Conservation (phyloP, 495 filamentous ascomycete species). For the Penicillium egyptiacum region DNA sequence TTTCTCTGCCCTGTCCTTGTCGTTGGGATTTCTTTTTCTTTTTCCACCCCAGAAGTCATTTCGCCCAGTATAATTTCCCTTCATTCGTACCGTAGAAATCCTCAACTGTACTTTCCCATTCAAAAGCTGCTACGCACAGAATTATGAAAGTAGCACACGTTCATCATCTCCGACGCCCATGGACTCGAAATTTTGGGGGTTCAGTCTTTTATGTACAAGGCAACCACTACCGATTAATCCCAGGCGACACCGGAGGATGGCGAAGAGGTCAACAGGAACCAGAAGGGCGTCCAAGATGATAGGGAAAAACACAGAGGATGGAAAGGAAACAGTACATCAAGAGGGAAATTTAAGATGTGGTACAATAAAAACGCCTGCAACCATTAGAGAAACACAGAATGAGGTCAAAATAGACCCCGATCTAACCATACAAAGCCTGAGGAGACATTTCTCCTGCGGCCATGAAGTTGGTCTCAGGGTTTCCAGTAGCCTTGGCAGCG, state of each 20-base stretch:
- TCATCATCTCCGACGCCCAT: conserved; percentile 21
- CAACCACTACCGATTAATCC: conserved; percentile 33
- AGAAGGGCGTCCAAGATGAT: conserved; percentile 25
- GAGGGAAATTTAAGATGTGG: conserved; percentile 38
- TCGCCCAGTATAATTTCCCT: not conserved
- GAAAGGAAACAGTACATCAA: conserved; percentile 31
- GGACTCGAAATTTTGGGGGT: conserved; percentile 30
- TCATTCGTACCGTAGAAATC: not conserved
- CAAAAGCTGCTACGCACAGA: not conserved
- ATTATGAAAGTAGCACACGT: not conserved
- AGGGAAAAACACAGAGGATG: conserved; percentile 21
- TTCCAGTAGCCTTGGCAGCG: conserved; percentile 69
- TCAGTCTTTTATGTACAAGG: conserved; percentile 50
- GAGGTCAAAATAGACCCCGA: conserved; percentile 18
- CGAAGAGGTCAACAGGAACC: conserved; percentile 29
- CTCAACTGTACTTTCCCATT: not conserved
- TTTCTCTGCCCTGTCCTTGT: not conserved
- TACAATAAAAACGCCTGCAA: conserved; percentile 50
- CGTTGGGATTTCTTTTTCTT: not conserved
- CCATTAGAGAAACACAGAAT: conserved; percentile 40
- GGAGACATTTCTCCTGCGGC: conserved; percentile 66
- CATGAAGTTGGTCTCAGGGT: conserved; percentile 82
- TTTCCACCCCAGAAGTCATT: not conserved
- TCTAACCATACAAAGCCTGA: conserved; percentile 47
- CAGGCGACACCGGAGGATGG: conserved; percentile 25